These are phyloP conservation scores for Nicotiana tabacum DNA, from an alignment of 257 asterid genomes.

Conservation along the genomic window DNA sequence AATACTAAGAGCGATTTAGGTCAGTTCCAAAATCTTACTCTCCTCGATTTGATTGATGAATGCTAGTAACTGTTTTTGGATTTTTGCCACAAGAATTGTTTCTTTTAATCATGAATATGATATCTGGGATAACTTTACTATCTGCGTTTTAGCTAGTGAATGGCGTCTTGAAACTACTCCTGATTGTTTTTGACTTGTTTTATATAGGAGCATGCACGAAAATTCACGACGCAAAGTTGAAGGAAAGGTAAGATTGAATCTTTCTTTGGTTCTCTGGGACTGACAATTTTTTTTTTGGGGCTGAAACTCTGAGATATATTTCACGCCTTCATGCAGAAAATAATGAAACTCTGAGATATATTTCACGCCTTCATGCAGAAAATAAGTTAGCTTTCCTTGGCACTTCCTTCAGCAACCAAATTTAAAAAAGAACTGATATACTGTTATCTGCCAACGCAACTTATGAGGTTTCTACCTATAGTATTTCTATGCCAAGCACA, in stretches of 20 bases:
- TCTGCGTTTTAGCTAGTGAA: not conserved
- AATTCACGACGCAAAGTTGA: slow-evolving; percentile 89
- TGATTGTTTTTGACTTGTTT: slow-evolving; percentile 8
- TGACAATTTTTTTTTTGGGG: not conserved
- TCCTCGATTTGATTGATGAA: not conserved
- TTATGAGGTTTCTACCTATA: not conserved
- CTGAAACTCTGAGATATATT: not conserved
- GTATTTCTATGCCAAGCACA: not conserved
- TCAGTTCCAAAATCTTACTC: slow-evolving; percentile 19
- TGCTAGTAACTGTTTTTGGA: not conserved
- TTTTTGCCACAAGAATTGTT: not conserved
- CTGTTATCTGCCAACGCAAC: not conserved
- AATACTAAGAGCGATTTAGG: slow-evolving; percentile 94
- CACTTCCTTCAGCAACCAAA: not conserved
- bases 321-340: not conserved
- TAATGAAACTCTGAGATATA: not conserved
- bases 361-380: not conserved
- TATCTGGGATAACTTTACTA: not conserved
- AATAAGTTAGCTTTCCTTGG: not conserved
- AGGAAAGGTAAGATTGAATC: slow-evolving; percentile 63
- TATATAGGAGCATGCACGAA: slow-evolving; percentile 77
- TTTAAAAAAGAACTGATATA: not conserved
- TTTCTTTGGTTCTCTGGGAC: not conserved
- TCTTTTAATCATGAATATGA: not conserved
- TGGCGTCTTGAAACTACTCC: not conserved